phyloP scores from a whole-genome alignment of 2,329 filamentous ascomycete species.

The Bipolaris bicolor region DNA sequence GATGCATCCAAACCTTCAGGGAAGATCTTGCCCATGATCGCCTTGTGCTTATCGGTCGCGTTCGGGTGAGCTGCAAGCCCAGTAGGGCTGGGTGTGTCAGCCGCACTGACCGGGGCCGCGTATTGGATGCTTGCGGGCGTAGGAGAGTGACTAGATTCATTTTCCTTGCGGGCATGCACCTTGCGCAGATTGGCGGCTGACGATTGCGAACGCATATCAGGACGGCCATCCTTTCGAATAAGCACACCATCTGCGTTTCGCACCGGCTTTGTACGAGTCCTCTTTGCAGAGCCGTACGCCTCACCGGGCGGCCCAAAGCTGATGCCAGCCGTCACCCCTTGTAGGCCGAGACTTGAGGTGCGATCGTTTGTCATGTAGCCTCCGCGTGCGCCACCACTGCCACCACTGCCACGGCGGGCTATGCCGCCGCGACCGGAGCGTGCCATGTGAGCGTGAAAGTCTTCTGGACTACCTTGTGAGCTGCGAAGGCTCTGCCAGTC shows the following conservation, averaged over 20 bases:
- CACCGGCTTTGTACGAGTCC: constrained; percentile 57
- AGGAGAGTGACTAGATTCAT: constrained; percentile 32
- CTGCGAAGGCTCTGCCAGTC: constrained; percentile 45
- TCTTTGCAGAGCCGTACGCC: constrained; percentile 53
- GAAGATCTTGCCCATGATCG: constrained; percentile 48
- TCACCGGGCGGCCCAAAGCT: constrained; percentile 36
- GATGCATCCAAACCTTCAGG: constrained; percentile 44
- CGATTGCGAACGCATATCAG: constrained; percentile 60
- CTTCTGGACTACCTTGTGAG: constrained; percentile 46
- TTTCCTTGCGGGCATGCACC: constrained; percentile 58
- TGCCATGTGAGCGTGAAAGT: constrained; percentile 42
- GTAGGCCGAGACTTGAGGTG: constrained; percentile 38
- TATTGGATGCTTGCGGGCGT: constrained; percentile 31
- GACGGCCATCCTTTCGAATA: constrained; percentile 59
- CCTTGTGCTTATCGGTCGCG: constrained; percentile 36
- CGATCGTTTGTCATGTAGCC: constrained; percentile 35
- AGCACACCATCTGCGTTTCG: constrained; percentile 58
- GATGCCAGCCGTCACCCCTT: constrained; percentile 31
- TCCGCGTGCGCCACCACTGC: constrained; percentile 28
- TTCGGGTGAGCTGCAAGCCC: constrained; percentile 12
- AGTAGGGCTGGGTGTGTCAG: constrained; percentile 42
- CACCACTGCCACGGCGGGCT: constrained; percentile 45
- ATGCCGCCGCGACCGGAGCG: constrained; percentile 36
- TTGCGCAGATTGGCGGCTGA: constrained; percentile 59
- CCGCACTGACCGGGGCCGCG: constrained; percentile 15